Evolutionary conservation across 1,284 basidiomycete species (phyloP), one percentile per base, ranked within the genome.

Genomic region (Paramarasmius palmivorus): DNA sequence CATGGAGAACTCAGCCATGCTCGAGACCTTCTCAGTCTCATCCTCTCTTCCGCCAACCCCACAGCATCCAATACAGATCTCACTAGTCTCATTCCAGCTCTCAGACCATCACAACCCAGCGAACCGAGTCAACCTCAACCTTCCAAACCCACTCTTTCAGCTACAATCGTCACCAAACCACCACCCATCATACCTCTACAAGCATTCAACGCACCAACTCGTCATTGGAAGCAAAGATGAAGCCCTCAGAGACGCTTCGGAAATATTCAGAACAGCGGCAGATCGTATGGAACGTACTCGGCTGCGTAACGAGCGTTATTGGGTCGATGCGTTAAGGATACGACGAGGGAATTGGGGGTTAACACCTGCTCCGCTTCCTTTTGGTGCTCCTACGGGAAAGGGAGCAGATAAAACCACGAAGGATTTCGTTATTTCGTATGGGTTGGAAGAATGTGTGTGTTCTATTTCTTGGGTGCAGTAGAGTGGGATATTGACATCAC

Each of bases 1-100:
- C 68, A 83, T 41, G 88, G 88, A 60, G 90, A 92, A 69, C 88
- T 92, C 80, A 78, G 79, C 6, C 84, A 86, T 55, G 88, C 88
- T 12, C 80, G 79, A 59, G 87, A 90, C 57, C 71, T 92, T 26
- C 69, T 92, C 23, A 71, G 80, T 23, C 73, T 87, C 23, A 68
- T 90, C 4, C 69, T 85, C 14, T 70, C 74, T 8, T 70, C 74
- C 5, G 56, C n/a, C 9, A 15, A 68, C 35, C 61, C 62, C 38
- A 57, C 60, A 54, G 40, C 56, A 38, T 54, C 63, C 17, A 32
- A 32, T 32, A 32, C 12, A 12, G 29, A 7, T 70, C 74, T 5
- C 56, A 10, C 19, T 23, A 68, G 35, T 61, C 62, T 37, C 57
- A 58, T 7, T 62, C 65, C 47, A 57, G 58, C 55, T 37, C 60